Conservation (phyloP, 225 moss, liverwort and hornwort species). For the Marchantia paleacea region DNA sequence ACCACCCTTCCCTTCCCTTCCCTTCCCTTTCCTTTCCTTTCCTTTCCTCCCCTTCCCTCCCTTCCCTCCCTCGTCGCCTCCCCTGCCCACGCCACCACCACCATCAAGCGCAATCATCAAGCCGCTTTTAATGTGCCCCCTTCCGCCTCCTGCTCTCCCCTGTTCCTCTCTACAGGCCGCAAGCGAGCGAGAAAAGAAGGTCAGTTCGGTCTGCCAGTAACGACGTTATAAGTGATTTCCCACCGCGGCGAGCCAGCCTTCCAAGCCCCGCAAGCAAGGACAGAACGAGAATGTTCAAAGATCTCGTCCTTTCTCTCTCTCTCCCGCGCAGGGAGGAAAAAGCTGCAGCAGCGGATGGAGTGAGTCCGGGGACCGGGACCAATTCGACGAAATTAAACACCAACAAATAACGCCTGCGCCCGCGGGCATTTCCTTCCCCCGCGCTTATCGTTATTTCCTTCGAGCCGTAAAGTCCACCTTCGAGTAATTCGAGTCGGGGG, state of each 20-base stretch:
- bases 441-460: neutral
- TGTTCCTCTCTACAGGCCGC: neutral
- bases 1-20: neutral
- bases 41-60: neutral
- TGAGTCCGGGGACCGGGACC: no score
- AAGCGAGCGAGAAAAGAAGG: neutral
- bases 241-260: neutral
- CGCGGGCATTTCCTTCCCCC: conserved; percentile 12
- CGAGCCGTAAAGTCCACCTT: neutral
- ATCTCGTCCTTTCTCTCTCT: neutral
- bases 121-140: neutral
- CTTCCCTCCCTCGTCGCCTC: neutral
- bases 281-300: neutral
- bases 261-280: neutral
- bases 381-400: neutral
- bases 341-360: neutral
- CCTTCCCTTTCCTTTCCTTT: neutral
- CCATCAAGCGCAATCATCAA: neutral
- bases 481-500: neutral
- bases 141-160: neutral
- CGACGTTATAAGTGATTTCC: neutral
- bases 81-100: neutral
- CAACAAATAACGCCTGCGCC: conserved; percentile 4
- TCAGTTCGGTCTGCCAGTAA: neutral
- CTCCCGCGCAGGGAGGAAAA: neutral